A percentile compares a stretch with the other conserved stretches of the same genome.
These are phyloP conservation scores for Corchorus olitorius DNA, from an alignment of 345 rosid genomes.

Conservation along the genomic window DNA sequence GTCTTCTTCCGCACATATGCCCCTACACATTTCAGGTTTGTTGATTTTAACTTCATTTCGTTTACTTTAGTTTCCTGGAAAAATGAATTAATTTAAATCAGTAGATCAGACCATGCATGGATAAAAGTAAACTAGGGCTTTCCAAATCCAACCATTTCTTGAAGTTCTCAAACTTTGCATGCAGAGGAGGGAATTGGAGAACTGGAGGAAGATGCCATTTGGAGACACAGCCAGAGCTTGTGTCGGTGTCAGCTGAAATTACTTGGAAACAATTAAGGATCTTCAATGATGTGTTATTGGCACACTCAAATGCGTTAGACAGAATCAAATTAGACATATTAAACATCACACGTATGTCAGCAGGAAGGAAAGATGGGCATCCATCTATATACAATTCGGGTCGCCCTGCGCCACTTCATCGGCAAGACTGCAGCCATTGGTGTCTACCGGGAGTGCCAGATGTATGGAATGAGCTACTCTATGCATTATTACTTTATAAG, in stretches of 20 bases:
- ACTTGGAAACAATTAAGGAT: constrained; percentile 49
- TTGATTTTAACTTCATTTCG: background rate
- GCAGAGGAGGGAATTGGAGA: constrained; percentile 94
- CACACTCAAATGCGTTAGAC: constrained; percentile 30
- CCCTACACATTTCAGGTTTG: constrained; percentile 95
- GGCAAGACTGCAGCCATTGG: constrained; percentile 97
- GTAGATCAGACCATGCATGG: too few relatives aligned
- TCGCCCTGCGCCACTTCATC: constrained; percentile 64
- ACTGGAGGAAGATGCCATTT: constrained; percentile 81
- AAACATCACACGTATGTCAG: constrained; percentile 75
- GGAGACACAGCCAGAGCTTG: constrained; percentile 79
- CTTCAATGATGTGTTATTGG: constrained; percentile 44
- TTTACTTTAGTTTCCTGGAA: background rate
- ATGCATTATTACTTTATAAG: constrained; percentile 48
- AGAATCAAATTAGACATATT: constrained; percentile 43
- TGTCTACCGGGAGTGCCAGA: constrained; percentile 97
- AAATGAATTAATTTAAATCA: too few relatives aligned
- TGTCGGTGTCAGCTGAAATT: constrained; percentile 45
- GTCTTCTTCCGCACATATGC: constrained; percentile 90
- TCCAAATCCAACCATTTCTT: too few relatives aligned
- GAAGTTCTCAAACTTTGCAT: background rate
- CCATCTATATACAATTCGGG: constrained; percentile 75
- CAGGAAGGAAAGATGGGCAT: constrained; percentile 83
- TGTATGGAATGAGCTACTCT: constrained; percentile 85
- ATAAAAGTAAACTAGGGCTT: too few relatives aligned